Evolutionary conservation across 441 rosid species (phyloP).

Genomic region (Aleurites moluccanus): DNA sequence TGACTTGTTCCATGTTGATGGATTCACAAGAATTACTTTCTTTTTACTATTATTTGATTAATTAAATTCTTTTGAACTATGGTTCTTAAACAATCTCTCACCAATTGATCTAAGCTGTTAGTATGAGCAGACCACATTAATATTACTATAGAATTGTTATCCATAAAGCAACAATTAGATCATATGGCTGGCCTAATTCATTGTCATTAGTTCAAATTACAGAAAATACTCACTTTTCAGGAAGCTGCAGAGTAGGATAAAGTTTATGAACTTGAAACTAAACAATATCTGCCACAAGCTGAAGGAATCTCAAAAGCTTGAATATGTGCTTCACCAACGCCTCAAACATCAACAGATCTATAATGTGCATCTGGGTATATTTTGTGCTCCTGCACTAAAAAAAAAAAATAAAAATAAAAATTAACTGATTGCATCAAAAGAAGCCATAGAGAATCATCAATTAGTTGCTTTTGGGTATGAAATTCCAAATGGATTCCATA

Average conservation of each 20-base stretch:
- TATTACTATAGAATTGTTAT: background rate
- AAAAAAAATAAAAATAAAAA: too few relatives aligned
- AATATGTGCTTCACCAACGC: conserved; percentile 61
- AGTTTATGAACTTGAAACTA: conserved; percentile 39
- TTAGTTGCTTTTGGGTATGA: too few relatives aligned
- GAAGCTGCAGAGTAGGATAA: conserved; percentile 45
- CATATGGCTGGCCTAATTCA: too few relatives aligned
- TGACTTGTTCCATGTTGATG: background rate
- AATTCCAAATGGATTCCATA: too few relatives aligned
- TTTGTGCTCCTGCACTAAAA: conserved; percentile 35
- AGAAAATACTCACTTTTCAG: conserved; percentile 39
- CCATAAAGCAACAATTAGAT: too few relatives aligned
- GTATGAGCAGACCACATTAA: too few relatives aligned
- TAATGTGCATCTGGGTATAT: conserved; percentile 32
- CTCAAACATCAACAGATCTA: conserved; percentile 57
- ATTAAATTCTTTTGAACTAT: too few relatives aligned
- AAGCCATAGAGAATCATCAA: too few relatives aligned
- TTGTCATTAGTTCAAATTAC: background rate
- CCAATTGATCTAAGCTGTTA: too few relatives aligned
- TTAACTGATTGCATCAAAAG: too few relatives aligned
- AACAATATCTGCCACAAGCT: conserved; percentile 58
- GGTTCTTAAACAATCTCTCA: too few relatives aligned
- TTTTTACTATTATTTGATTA: too few relatives aligned
- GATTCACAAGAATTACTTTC: background rate
- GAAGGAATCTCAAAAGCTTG: conserved; percentile 57